Evolutionary conservation across 306 rosid genomes (phyloP).

Genomic region (Prinsepia uniflora): DNA sequence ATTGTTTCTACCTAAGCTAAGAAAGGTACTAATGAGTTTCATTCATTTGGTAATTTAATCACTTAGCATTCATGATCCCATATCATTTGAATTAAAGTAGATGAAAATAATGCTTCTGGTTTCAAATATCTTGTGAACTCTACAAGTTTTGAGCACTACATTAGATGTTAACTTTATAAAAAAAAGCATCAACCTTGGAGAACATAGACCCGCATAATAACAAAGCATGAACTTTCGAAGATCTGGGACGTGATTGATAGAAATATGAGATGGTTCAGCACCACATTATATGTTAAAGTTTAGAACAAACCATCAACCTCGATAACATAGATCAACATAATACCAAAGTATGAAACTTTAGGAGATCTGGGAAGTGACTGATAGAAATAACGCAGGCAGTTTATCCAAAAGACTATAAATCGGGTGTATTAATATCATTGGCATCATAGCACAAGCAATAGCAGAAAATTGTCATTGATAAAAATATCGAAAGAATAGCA

Average conservation of each 20-base stretch:
- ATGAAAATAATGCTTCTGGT: not conserved
- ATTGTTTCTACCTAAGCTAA: not conserved
- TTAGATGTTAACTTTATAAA: not conserved
- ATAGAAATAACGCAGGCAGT: not conserved
- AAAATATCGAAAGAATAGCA: no score
- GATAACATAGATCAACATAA: not conserved
- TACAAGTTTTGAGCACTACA: not conserved
- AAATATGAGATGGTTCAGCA: not conserved
- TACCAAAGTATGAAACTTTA: not conserved
- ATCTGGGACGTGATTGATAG: not conserved
- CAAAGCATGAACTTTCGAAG: not conserved
- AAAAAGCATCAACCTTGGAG: not conserved
- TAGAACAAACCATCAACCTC: not conserved
- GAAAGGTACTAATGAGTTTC: no score
- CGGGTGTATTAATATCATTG: not conserved
- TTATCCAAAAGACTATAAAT: not conserved
- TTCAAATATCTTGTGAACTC: constrained; percentile 4
- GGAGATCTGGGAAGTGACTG: not conserved
- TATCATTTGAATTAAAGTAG: not conserved
- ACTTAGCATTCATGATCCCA: not conserved
- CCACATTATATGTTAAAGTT: not conserved
- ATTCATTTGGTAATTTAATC: constrained; percentile 9
- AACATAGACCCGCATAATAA: not conserved
- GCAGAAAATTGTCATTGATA: not conserved
- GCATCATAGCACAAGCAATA: not conserved